A percentile compares a stretch with the other conserved stretches of the same genome.
Evolutionary conservation across 495 filamentous ascomycete species (phyloP).

Genomic region (Penicillium psychrofluorescens): DNA sequence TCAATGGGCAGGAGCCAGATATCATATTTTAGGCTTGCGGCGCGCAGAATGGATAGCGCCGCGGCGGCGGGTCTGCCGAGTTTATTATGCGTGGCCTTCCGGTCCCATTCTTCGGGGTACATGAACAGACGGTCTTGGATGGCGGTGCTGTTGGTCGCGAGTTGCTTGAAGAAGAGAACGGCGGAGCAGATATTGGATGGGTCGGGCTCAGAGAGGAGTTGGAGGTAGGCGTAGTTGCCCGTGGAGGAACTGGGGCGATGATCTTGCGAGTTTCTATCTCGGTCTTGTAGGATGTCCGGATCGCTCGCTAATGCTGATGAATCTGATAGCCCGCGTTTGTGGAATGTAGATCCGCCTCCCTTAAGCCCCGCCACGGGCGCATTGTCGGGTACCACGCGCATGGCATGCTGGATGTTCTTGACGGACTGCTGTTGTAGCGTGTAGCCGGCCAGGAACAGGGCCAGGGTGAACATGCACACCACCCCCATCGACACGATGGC

Average conservation of each 20-base stretch:
- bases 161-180: conserved; percentile 37
- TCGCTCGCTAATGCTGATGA: conserved; percentile 5
- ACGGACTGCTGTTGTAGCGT: conserved; percentile 65
- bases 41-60: conserved; percentile 29
- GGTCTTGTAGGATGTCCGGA: conserved; percentile 5
- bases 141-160: conserved; percentile 26
- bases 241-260: background rate
- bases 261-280: background rate
- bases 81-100: conserved; percentile 13
- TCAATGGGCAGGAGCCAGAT: conserved; percentile 44
- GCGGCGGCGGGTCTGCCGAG: conserved; percentile 19
- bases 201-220: conserved; percentile 36
- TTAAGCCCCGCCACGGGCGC: conserved; percentile 3
- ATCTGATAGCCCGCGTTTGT: conserved; percentile 15
- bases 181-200: conserved; percentile 40
- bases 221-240: conserved; percentile 39
- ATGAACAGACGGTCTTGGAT: conserved; percentile 43
- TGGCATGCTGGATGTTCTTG: conserved; percentile 49
- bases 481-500: conserved; percentile 37
- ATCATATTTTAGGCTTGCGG: conserved; percentile 32
- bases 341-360: conserved; percentile 15
- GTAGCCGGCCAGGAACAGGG: conserved; percentile 66
- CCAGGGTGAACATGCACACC: conserved; percentile 52
- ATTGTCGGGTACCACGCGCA: conserved; percentile 34
- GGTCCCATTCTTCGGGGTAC: conserved; percentile 41